Evolutionary conservation across 306 rosid species (phyloP).

Genomic region (Quercus mongolica): DNA sequence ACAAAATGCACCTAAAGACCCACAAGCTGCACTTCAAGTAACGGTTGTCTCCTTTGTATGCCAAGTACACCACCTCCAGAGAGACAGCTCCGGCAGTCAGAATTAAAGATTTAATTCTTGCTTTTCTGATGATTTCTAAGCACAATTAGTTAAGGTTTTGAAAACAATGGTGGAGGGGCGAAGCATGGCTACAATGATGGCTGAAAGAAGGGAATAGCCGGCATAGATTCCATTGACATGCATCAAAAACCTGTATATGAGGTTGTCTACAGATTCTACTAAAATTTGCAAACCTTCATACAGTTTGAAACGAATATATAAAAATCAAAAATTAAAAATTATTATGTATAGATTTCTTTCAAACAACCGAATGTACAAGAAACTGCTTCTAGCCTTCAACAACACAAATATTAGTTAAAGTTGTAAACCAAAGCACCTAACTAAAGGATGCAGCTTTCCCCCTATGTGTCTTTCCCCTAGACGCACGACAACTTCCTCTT

Average conservation of each 20-base stretch:
- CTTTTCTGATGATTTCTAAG: not conserved
- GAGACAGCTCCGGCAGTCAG: constrained; percentile 67
- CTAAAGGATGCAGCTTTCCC: no score
- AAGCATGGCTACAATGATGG: constrained; percentile 57
- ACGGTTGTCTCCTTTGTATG: constrained; percentile 58
- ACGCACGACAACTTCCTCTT: no score
- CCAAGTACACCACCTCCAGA: constrained; percentile 67
- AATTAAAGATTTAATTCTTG: constrained; percentile 29
- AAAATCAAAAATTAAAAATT: no score
- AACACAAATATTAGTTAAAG: no score
- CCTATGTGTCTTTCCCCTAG: no score
- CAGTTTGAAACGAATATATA: no score
- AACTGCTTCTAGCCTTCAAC: no score
- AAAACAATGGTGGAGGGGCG: constrained; percentile 38
- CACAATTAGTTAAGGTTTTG: not conserved
- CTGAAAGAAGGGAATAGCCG: constrained; percentile 84
- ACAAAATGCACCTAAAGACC: constrained; percentile 58
- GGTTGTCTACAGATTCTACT: not conserved
- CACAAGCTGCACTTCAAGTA: constrained; percentile 72
- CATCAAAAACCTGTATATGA: constrained; percentile 66
- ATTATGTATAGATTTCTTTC: no score
- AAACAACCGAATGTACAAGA: no score
- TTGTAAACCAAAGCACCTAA: no score
- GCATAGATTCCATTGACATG: constrained; percentile 89
- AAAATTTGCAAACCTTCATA: not conserved